Evolutionary conservation across 768 basidiomycete species (phyloP), one percentile per base, ranked within the genome.

Genomic region (Boletus insuetus): DNA sequence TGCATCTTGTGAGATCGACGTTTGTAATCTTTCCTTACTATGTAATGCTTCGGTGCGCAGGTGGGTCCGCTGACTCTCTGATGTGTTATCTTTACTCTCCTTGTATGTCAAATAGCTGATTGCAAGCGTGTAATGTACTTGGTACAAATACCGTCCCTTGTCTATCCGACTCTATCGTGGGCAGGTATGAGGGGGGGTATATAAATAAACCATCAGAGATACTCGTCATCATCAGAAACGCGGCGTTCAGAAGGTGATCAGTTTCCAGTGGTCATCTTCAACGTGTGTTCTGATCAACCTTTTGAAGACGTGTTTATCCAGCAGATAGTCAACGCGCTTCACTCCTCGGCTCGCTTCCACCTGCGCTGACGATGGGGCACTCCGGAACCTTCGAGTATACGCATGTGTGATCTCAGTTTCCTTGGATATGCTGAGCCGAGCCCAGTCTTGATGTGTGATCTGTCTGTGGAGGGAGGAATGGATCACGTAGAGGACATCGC

Each of bases 401-500:
- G 71, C 74, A 6, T 64, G 69, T 11, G 75, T 69, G 46, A 73
- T 62, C 32, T 53, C 70, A 3, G 60, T 73, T 64, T 64, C 67
- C 54, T 70, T 52, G 5, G 58, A 64, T 14, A 52, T 8, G 50
- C 57, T 64, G 50, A 73, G 64, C 31, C 37, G 60, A 19, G 58
- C 71, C 77, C 71, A 73, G 57, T 77, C 70, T 12, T 62, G 61
- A 44, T 73, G 74, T 0, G 68, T 67, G 50, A 76, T 73, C 55
- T 71, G 70, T 51, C 68, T 64, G 51, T 80, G 81, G 56, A 87
- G 64, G n/a, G 70, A 66, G 20, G 67, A 69, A 59, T 83, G 77
- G 39, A 86, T 72, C 45, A 75, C 75, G 51, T 74, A 68, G 44
- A 87, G 73, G 19, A 88, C 75, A 58, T 86, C 85, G n/a, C 77